These are phyloP conservation scores for Plenodomus tracheiphilus DNA, from an alignment of 2,329 filamentous ascomycete genomes.

Conservation along the genomic window DNA sequence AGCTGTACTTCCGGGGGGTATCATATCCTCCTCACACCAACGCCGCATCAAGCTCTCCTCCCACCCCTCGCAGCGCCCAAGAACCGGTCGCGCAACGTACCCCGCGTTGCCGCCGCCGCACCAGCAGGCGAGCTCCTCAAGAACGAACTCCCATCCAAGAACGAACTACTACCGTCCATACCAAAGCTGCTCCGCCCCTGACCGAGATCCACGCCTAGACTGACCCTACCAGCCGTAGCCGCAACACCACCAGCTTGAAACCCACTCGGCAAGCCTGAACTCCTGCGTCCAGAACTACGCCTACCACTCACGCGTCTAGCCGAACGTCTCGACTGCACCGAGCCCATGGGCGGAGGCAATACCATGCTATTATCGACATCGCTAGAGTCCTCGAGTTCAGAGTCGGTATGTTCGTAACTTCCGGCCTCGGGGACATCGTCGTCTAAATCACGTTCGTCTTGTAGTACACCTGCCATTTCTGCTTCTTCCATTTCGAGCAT, in stretches of 20 bases:
- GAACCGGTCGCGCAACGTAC: constrained; percentile 33
- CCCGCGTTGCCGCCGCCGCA: constrained; percentile 28
- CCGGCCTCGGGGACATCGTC: constrained; percentile 58
- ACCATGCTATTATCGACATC: constrained; percentile 25
- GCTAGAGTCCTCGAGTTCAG: constrained; percentile 51
- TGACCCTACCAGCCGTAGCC: constrained; percentile 12
- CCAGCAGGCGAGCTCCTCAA: constrained; percentile 38
- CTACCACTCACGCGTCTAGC: constrained; percentile 25
- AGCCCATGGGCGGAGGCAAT: constrained; percentile 18
- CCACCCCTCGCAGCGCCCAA: constrained; percentile 24
- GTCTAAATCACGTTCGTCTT: constrained; percentile 54
- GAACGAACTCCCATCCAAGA: constrained; percentile 44
- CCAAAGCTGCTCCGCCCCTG: constrained; percentile 35
- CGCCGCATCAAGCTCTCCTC: constrained; percentile 11
- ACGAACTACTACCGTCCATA: constrained; percentile 41
- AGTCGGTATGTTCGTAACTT: constrained; percentile 59
- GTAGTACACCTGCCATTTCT: constrained; percentile 51
- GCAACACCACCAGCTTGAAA: constrained; percentile 4
- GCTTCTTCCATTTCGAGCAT: constrained; percentile 52
- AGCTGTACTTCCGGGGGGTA: not conserved
- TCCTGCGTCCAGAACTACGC: constrained; percentile 24
- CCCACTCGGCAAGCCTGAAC: constrained; percentile 17
- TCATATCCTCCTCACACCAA: not conserved
- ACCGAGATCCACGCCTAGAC: constrained; percentile 24
- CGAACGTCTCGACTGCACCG: constrained; percentile 23